These are phyloP conservation scores for Teratosphaeria viscida DNA, from an alignment of 2,329 filamentous ascomycete genomes.

Conservation along the genomic window DNA sequence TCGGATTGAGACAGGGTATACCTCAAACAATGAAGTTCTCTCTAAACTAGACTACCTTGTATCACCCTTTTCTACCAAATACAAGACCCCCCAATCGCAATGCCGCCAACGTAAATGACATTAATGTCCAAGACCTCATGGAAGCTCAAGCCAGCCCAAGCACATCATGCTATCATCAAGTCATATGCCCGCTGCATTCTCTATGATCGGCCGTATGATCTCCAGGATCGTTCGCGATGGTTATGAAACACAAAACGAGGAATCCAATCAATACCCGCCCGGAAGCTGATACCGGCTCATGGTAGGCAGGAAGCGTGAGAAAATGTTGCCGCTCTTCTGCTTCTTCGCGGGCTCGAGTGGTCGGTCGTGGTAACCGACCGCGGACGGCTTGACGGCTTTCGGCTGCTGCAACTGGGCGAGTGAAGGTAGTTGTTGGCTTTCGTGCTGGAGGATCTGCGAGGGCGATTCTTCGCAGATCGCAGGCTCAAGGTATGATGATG, in stretches of 20 bases:
- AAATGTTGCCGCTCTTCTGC: slow-evolving; percentile 26
- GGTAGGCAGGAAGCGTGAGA: slow-evolving; percentile 27
- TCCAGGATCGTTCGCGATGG: not conserved
- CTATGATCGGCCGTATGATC: not conserved
- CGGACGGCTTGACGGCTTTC: slow-evolving; percentile 16
- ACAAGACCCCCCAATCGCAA: slow-evolving; percentile 11
- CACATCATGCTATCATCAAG: slow-evolving; percentile 5
- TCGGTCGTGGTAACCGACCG: slow-evolving; percentile 1
- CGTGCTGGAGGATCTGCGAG: slow-evolving; percentile 31
- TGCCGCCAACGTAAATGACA: slow-evolving; percentile 2
- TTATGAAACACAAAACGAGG: no score
- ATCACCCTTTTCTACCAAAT: not conserved
- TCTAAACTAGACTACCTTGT: not conserved
- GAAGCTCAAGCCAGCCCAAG: slow-evolving; percentile 7
- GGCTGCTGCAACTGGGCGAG: slow-evolving; percentile 33
- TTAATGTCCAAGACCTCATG: not conserved
- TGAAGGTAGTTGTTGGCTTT: slow-evolving; percentile 29
- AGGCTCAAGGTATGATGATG: slow-evolving; percentile 22
- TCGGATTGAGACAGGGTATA: no score
- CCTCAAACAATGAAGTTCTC: no score
- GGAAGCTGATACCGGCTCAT: slow-evolving; percentile 10
- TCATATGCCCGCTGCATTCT: not conserved
- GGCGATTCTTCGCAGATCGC: slow-evolving; percentile 16
- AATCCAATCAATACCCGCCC: not conserved
- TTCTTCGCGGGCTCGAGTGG: slow-evolving; percentile 24